A percentile compares a stretch with the other conserved stretches of the same genome.
Conservation (phyloP, 2,329 filamentous ascomycete species). For the Helminthosporium solani region DNA sequence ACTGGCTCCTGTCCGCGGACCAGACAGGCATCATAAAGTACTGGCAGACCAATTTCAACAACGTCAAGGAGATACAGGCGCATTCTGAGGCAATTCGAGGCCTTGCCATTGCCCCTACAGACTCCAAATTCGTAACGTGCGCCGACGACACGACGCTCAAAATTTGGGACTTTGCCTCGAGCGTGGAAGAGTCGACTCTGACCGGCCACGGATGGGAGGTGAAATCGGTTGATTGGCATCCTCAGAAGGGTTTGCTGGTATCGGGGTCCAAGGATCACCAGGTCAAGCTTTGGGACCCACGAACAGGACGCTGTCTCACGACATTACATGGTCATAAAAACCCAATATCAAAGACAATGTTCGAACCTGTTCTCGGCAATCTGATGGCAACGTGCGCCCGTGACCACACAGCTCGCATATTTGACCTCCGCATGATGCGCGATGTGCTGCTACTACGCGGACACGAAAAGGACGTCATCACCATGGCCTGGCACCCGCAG, state of each 20-base stretch:
- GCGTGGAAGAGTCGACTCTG: slow-evolving; percentile 77
- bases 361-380: slow-evolving; percentile 80
- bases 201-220: slow-evolving; percentile 98
- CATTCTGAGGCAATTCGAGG: slow-evolving; percentile 89
- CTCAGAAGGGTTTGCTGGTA: slow-evolving; percentile 87
- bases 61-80: slow-evolving; percentile 90
- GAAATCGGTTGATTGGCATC: slow-evolving; percentile 97
- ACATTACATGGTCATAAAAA: slow-evolving; percentile 97
- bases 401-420: slow-evolving; percentile 89
- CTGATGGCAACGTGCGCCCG: slow-evolving; percentile 89
- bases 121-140: slow-evolving; percentile 93
- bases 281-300: slow-evolving; percentile 98
- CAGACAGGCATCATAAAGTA: slow-evolving; percentile 97
- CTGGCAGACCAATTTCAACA: slow-evolving; percentile 99
- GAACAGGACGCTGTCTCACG: slow-evolving; percentile 83
- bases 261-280: slow-evolving; percentile 97
- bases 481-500: slow-evolving; percentile 88
- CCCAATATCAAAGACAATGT: slow-evolving; percentile 88
- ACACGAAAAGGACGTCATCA: slow-evolving; percentile 94
- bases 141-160: slow-evolving; percentile 92
- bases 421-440: slow-evolving; percentile 97
- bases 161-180: slow-evolving; percentile 92
- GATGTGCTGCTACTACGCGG: slow-evolving; percentile 91
- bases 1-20: slow-evolving; percentile 95
- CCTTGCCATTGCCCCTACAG: slow-evolving; percentile 88